These are phyloP conservation scores for Chalaropsis thielavioides DNA, from an alignment of 2,329 filamentous ascomycete genomes.

Conservation along the genomic window DNA sequence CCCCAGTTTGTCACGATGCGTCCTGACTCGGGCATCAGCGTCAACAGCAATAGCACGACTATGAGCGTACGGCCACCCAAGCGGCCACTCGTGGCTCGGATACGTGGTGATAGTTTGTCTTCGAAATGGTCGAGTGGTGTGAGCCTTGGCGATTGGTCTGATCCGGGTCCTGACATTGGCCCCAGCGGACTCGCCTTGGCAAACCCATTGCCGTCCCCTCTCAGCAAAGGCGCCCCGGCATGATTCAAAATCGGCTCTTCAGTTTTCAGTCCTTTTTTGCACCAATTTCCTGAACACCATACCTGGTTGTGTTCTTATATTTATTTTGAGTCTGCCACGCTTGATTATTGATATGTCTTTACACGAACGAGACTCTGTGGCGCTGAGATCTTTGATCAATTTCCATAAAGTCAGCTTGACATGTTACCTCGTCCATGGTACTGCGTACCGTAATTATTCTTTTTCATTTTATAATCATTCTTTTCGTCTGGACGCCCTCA, in stretches of 20 bases:
- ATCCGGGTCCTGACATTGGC: slow-evolving; percentile 41
- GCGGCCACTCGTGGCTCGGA: slow-evolving; percentile 24
- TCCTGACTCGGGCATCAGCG: slow-evolving; percentile 20
- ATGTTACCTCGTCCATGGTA: not conserved
- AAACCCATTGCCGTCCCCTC: not conserved
- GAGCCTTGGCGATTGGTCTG: slow-evolving; percentile 33
- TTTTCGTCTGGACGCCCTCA: slow-evolving; percentile 6
- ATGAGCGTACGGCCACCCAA: slow-evolving; percentile 27
- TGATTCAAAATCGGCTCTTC: not conserved
- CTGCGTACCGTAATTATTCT: not conserved
- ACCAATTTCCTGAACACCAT: not conserved
- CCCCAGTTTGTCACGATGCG: slow-evolving; percentile 20
- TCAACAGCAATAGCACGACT: slow-evolving; percentile 25
- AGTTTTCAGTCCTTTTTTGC: not conserved
- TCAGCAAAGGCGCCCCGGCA: not conserved
- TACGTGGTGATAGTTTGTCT: slow-evolving; percentile 27
- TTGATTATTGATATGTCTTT: not conserved
- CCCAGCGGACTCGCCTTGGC: slow-evolving; percentile 22
- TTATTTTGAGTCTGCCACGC: not conserved
- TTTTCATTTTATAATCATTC: slow-evolving; percentile 9
- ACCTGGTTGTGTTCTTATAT: not conserved
- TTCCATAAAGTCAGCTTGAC: not conserved
- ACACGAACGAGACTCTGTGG: not conserved
- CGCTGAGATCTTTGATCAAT: not conserved
- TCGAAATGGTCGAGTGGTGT: slow-evolving; percentile 35